Base-by-base conservation (phyloP, 2,329 filamentous ascomycete species). In the Hymenoscyphus linearis region DNA sequence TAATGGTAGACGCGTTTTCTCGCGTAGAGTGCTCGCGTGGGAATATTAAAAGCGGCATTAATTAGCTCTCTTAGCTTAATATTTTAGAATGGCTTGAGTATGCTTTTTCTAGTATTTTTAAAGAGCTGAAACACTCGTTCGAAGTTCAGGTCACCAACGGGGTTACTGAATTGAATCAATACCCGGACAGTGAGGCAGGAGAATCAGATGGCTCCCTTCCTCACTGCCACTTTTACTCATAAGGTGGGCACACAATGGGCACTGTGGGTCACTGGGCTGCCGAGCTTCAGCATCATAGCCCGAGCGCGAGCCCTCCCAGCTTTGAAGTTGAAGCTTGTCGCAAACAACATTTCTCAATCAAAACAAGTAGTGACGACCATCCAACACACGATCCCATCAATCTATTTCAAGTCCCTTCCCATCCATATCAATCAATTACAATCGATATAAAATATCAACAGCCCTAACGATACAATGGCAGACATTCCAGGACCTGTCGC, bases 1-100 rank as follows among this genome's bases (percentile, higher is more conserved):
- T n/a, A n/a, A n/a, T 26, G 57, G 16, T 52, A 62, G 65, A 66
- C 65, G 65, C 65, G 64, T 63, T 54, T 37, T 16, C 6, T 26
- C 63, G 61, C 64, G 60, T 66, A n/a, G 57, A 59, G 58, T 53
- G 54, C 22, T 31, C 22, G 16, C 16, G 16, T n/a, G 16, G 13
- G 37, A n/a, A 40, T 2, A 18, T 3, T 40, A 40, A 40, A 40
- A 40, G 37, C 37, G n/a, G 37, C 37, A 40, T 14, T 18, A n/a
- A n/a, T 5, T 4, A 40, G 31, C 31, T 31, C 31, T 31, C 31
- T 3, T 31, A 9, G 3, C 2, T 31, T 1, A 4, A 31, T 31
- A 5, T 7, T 31, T 9, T 31, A 31, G 31, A 31, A 31, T 31
- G 27, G 27, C 7, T 31, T 31, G 27, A 31, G 27, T 31, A 31